These are phyloP conservation scores for Diaporthe ilicicola DNA, from an alignment of 2,329 filamentous ascomycete genomes.

Conservation along the genomic window DNA sequence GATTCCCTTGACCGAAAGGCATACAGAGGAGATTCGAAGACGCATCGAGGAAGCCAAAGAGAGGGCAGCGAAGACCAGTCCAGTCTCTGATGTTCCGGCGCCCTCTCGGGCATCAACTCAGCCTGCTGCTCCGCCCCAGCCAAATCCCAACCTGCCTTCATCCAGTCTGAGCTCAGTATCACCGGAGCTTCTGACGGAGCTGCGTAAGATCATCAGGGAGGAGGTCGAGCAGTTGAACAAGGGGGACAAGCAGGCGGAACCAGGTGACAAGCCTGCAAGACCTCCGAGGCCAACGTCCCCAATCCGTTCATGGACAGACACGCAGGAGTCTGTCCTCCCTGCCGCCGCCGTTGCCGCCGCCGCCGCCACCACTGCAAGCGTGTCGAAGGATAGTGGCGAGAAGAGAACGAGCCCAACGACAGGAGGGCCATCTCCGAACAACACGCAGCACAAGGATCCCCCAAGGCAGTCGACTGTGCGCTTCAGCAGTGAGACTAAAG, in stretches of 20 bases:
- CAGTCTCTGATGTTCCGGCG: background rate
- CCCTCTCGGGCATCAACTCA: background rate
- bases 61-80: constrained; percentile 6
- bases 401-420: constrained; percentile 10
- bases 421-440: constrained; percentile 1
- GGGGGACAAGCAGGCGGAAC: constrained; percentile 5
- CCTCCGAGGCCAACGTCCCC: constrained; percentile 15
- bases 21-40: constrained; percentile 28
- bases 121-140: background rate
- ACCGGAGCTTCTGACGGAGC: constrained; percentile 34
- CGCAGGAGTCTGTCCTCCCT: background rate
- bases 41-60: constrained; percentile 19
- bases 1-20: constrained; percentile 19
- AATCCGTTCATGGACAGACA: background rate
- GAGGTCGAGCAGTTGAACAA: constrained; percentile 33
- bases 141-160: background rate
- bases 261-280: constrained; percentile 4
- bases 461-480: constrained; percentile 26
- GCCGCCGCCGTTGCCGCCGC: constrained; percentile 4
- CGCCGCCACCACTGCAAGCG: constrained; percentile 5
- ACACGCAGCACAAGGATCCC: constrained; percentile 7
- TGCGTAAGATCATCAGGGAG: constrained; percentile 38
- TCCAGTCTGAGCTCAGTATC: constrained; percentile 26
- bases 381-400: constrained; percentile 19
- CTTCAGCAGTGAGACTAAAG: constrained; percentile 32